Conservation (phyloP, 2,329 filamentous ascomycete genomes). For the Alternaria atra region DNA sequence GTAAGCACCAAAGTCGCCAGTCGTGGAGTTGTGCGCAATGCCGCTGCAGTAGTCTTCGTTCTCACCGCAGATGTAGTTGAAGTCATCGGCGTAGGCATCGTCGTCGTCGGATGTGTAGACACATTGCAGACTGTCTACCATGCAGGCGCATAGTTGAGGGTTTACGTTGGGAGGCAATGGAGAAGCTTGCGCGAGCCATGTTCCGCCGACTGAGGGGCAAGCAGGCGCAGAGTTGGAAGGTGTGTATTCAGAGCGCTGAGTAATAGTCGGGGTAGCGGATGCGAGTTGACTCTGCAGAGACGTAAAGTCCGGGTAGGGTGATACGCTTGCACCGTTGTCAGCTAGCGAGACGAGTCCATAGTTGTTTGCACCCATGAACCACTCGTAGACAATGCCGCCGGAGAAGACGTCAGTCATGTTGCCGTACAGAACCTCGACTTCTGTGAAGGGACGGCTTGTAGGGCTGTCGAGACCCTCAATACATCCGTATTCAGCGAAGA, state of each 20-base stretch:
- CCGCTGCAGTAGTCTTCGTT: constrained; percentile 67
- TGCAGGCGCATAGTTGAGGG: constrained; percentile 81
- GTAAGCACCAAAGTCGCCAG: constrained; percentile 77
- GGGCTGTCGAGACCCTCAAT: constrained; percentile 62
- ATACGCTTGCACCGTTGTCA: constrained; percentile 66
- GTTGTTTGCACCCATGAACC: constrained; percentile 89
- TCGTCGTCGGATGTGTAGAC: constrained; percentile 68
- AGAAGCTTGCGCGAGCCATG: constrained; percentile 74
- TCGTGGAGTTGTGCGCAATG: constrained; percentile 72
- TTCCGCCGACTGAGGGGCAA: constrained; percentile 72
- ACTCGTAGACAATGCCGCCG: constrained; percentile 98
- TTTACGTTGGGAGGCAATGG: constrained; percentile 85
- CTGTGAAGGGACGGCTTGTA: constrained; percentile 78
- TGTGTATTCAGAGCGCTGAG: constrained; percentile 72
- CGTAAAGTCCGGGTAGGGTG: constrained; percentile 75
- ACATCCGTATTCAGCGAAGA: constrained; percentile 99
- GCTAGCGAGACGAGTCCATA: constrained; percentile 79
- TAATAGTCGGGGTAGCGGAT: constrained; percentile 70
- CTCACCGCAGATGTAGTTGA: constrained; percentile 75
- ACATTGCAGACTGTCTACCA: constrained; percentile 77
- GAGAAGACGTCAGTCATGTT: constrained; percentile 90
- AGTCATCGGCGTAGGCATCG: constrained; percentile 71
- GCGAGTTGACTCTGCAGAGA: constrained; percentile 74
- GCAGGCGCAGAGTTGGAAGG: constrained; percentile 72
- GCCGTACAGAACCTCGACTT: constrained; percentile 83